phyloP scores from a whole-genome alignment of 2,329 filamentous ascomycete genomes.

The Fusarium irregulare region DNA sequence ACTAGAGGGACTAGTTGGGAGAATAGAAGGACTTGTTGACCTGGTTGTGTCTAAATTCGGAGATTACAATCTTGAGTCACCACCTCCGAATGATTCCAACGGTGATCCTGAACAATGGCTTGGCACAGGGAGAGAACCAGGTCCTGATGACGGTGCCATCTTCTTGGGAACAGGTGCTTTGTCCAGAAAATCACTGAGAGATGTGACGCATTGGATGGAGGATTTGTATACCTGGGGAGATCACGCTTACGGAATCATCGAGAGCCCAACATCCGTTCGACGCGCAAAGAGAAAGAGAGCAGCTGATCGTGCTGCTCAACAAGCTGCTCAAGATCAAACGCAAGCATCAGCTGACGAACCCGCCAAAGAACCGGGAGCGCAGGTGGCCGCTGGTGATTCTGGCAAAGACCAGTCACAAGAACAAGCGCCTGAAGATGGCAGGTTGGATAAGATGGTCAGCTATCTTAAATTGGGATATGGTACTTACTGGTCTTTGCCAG shows the following conservation, averaged over 20 bases:
- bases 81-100: conserved; percentile 41
- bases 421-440: conserved; percentile 48
- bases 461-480: conserved; percentile 76
- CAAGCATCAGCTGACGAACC: not conserved
- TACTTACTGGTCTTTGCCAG: conserved; percentile 69
- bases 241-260: conserved; percentile 84
- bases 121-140: conserved; percentile 74
- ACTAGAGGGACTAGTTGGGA: conserved; percentile 83
- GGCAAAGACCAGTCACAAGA: conserved; percentile 33
- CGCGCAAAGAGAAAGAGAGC: conserved; percentile 57
- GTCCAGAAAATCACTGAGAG: conserved; percentile 75
- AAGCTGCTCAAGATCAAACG: conserved; percentile 3
- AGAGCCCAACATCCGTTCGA: conserved; percentile 78
- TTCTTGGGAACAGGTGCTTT: conserved; percentile 85
- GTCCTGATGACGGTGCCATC: conserved; percentile 82
- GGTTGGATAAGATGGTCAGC: conserved; percentile 67
- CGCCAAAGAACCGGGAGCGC: not conserved
- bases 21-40: conserved; percentile 87
- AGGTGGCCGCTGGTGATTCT: not conserved
- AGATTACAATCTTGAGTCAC: conserved; percentile 49
- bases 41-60: conserved; percentile 90
- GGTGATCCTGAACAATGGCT: conserved; percentile 68
- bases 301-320: conserved; percentile 25
- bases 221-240: conserved; percentile 87
- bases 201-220: conserved; percentile 87